phyloP scores from a whole-genome alignment of 2,329 filamentous ascomycete species.

The Epicoccum sorghinum region DNA sequence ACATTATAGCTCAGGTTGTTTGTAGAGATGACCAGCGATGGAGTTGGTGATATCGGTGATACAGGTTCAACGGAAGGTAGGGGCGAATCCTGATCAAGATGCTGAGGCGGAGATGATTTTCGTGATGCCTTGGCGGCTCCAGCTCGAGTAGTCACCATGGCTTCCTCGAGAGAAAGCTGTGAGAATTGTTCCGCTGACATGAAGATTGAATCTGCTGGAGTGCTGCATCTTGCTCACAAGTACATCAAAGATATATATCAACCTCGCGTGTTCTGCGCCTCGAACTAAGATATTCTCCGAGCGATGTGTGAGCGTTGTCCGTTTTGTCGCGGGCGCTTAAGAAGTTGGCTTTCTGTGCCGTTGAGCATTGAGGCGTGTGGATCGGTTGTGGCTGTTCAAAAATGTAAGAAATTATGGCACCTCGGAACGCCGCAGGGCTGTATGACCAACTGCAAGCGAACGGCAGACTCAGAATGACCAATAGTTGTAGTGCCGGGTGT shows the following conservation, averaged over 20 bases:
- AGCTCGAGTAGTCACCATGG: slow-evolving; percentile 48
- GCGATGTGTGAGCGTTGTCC: slow-evolving; percentile 26
- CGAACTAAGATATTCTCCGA: slow-evolving; percentile 13
- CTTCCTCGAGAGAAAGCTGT: slow-evolving; percentile 44
- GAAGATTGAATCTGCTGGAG: slow-evolving; percentile 26
- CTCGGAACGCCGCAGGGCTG: slow-evolving; percentile 32
- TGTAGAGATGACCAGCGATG: slow-evolving; percentile 41
- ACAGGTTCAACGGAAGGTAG: slow-evolving; percentile 29
- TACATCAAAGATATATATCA: slow-evolving; percentile 40
- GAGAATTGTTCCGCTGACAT: slow-evolving; percentile 48
- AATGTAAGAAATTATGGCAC: slow-evolving; percentile 23
- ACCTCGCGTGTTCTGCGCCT: slow-evolving; percentile 15
- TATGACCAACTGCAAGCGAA: slow-evolving; percentile 26
- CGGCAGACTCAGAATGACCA: slow-evolving; percentile 10
- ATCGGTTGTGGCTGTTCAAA: slow-evolving; percentile 41
- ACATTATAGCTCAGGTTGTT: slow-evolving; percentile 45
- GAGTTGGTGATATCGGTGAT: slow-evolving; percentile 33
- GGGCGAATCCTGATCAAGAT: slow-evolving; percentile 31
- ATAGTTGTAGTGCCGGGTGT: slow-evolving; percentile 22
- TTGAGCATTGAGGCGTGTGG: slow-evolving; percentile 33
- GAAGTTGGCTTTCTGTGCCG: slow-evolving; percentile 38
- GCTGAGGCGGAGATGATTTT: slow-evolving; percentile 22
- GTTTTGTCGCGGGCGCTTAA: slow-evolving; percentile 40
- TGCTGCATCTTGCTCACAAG: slow-evolving; percentile 20
- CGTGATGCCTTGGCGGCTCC: slow-evolving; percentile 39